phyloP scores from a whole-genome alignment of 306 rosid genomes.

The Cucurbita argyrosperma region DNA sequence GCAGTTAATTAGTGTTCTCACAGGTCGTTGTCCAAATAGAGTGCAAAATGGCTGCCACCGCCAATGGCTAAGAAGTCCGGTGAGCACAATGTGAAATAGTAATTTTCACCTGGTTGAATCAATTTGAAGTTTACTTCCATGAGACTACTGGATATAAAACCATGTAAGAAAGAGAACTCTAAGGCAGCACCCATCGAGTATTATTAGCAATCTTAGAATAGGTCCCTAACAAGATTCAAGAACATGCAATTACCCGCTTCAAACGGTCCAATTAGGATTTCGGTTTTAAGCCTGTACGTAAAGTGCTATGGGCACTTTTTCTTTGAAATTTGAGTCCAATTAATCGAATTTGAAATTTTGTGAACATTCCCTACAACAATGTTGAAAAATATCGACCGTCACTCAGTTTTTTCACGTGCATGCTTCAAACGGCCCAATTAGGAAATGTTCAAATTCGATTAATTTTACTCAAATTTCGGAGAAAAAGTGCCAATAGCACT shows the following conservation, averaged over 20 bases:
- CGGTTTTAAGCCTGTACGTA: too few species aligned
- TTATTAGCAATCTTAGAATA: background rate
- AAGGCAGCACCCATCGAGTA: background rate
- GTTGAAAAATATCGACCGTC: too few species aligned
- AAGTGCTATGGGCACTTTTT: too few species aligned
- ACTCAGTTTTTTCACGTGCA: too few species aligned
- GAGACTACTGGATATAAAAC: background rate
- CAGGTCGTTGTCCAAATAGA: slow-evolving; percentile 82
- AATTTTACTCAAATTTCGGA: too few species aligned
- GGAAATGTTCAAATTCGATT: too few species aligned
- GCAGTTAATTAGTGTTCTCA: slow-evolving; percentile 20
- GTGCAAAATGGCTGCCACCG: slow-evolving; percentile 84
- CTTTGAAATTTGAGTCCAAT: too few species aligned
- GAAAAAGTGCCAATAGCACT: too few species aligned
- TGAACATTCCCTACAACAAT: too few species aligned
- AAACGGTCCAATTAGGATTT: too few species aligned
- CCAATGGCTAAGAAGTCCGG: slow-evolving; percentile 66
- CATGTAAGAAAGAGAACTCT: background rate
- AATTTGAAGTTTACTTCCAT: background rate
- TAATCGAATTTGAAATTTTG: too few species aligned
- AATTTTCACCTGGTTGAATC: slow-evolving; percentile 55
- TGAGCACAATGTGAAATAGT: slow-evolving; percentile 71
- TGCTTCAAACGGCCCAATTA: too few species aligned
- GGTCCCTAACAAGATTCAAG: background rate
- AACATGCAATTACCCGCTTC: background rate